A percentile compares a stretch with the other conserved stretches of the same genome.
Conservation (phyloP, 192 early-diverging fungal species). For the Hyaloraphidium curvatum region DNA sequence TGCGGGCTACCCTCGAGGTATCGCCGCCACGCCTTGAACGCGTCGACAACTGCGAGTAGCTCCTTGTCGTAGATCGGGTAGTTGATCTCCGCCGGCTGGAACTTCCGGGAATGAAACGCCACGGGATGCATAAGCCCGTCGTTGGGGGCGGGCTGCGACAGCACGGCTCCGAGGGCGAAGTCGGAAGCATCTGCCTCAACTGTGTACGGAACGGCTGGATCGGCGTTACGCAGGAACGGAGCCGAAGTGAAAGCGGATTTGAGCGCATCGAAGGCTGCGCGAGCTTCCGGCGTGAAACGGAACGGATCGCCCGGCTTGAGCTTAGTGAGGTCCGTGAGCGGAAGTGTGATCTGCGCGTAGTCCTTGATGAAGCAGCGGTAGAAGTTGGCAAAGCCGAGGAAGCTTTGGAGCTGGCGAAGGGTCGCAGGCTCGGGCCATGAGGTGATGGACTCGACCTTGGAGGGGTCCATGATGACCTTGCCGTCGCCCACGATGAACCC, state of each 20-base stretch:
- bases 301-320: not conserved
- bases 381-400: conserved; percentile 15
- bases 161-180: conserved; percentile 13
- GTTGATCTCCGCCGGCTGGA: conserved; percentile 9
- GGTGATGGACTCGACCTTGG: conserved; percentile 10
- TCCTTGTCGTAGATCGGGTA: conserved; percentile 20
- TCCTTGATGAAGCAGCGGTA: conserved; percentile 12
- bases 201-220: conserved; percentile 8
- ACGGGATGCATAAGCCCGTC: conserved; percentile 21
- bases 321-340: conserved; percentile 7
- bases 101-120: conserved; percentile 11
- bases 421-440: conserved; percentile 9
- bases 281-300: not conserved
- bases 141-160: no score
- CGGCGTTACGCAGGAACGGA: conserved; percentile 12
- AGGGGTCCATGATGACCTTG: conserved; percentile 7
- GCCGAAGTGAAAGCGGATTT: conserved; percentile 8
- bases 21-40: conserved; percentile 16
- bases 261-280: conserved; percentile 11
- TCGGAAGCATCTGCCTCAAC: conserved; percentile 19
- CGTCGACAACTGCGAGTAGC: conserved; percentile 18
- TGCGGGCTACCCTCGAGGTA: conserved; percentile 11
- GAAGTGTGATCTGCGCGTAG: conserved; percentile 5
- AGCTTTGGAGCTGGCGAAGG: conserved; percentile 2
- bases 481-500: conserved; percentile 14